A percentile compares a stretch with the other conserved stretches of the same genome.
Evolutionary conservation across 2,329 filamentous ascomycete species (phyloP).

Genomic region (Fusarium coicis): DNA sequence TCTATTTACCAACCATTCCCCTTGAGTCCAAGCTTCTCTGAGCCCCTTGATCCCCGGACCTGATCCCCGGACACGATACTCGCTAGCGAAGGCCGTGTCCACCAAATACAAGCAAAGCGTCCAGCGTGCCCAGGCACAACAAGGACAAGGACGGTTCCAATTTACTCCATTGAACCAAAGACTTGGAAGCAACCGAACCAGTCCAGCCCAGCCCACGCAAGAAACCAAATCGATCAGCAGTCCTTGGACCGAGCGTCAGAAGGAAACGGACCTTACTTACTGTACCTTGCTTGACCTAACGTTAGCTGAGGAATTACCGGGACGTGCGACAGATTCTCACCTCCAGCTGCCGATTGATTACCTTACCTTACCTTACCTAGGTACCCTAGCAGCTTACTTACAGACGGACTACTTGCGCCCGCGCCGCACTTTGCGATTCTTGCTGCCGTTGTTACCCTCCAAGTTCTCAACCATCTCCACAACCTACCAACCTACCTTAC

Average conservation of each 20-base stretch:
- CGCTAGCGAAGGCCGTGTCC: conserved; percentile 30
- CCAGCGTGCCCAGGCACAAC: conserved; percentile 23
- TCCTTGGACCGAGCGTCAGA: conserved; percentile 16
- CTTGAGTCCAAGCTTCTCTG: conserved; percentile 40
- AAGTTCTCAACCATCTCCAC: conserved; percentile 21
- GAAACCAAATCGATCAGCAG: conserved; percentile 27
- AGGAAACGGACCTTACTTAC: background rate
- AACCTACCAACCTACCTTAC: background rate
- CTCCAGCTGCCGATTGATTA: background rate
- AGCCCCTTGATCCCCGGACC: conserved; percentile 41
- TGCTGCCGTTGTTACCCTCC: conserved; percentile 30
- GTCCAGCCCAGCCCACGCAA: conserved; percentile 3
- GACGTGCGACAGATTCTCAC: conserved; percentile 3
- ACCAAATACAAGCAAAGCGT: conserved; percentile 32
- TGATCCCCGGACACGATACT: conserved; percentile 25
- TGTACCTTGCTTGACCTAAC: background rate
- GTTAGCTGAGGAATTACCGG: conserved; percentile 3
- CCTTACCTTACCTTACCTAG: background rate
- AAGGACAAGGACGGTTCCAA: conserved; percentile 33
- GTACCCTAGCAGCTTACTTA: background rate
- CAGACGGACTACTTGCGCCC: background rate
- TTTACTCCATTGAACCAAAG: conserved; percentile 38
- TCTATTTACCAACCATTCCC: conserved; percentile 28
- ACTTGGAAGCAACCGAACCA: conserved; percentile 30
- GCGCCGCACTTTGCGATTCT: conserved; percentile 20